phyloP scores from a whole-genome alignment of 441 rosid species.

The Cnidoscolus chayamansa region DNA sequence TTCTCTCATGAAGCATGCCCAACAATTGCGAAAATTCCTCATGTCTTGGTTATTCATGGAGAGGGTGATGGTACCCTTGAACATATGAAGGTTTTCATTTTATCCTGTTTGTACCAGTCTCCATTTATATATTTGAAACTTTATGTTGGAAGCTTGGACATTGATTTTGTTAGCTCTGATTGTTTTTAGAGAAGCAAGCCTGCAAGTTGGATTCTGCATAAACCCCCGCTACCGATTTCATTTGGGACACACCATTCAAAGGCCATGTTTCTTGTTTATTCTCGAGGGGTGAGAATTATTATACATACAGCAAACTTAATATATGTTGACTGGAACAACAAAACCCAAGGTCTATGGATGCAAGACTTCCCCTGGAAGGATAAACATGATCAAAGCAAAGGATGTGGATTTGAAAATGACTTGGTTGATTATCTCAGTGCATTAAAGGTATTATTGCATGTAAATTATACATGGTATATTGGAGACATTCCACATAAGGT shows the following conservation, averaged over 20 bases:
- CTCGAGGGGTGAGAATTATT: constrained; percentile 72
- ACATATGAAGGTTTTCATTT: constrained; percentile 65
- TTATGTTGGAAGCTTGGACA: neutral
- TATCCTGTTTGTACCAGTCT: constrained; percentile 8
- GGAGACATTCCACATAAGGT: neutral
- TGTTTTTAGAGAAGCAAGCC: constrained; percentile 66
- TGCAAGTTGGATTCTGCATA: constrained; percentile 79
- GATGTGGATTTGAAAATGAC: constrained; percentile 75
- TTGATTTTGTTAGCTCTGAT: constrained; percentile 15
- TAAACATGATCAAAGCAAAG: constrained; percentile 40
- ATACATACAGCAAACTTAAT: constrained; percentile 92
- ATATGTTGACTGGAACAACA: constrained; percentile 92
- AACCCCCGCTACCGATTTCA: constrained; percentile 82
- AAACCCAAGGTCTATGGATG: constrained; percentile 96
- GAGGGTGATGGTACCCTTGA: constrained; percentile 75
- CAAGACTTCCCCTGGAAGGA: constrained; percentile 99
- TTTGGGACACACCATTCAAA: constrained; percentile 93
- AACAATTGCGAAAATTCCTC: constrained; percentile 57
- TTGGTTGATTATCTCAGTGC: constrained; percentile 74
- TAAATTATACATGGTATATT: neutral
- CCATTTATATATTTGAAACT: constrained; percentile 9
- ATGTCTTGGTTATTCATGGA: constrained; percentile 83
- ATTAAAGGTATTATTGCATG: constrained; percentile 53
- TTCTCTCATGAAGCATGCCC: constrained; percentile 66
- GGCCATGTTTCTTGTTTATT: constrained; percentile 87